phyloP scores from a whole-genome alignment of 139 green algal species.

The Picochlorum sp. region DNA sequence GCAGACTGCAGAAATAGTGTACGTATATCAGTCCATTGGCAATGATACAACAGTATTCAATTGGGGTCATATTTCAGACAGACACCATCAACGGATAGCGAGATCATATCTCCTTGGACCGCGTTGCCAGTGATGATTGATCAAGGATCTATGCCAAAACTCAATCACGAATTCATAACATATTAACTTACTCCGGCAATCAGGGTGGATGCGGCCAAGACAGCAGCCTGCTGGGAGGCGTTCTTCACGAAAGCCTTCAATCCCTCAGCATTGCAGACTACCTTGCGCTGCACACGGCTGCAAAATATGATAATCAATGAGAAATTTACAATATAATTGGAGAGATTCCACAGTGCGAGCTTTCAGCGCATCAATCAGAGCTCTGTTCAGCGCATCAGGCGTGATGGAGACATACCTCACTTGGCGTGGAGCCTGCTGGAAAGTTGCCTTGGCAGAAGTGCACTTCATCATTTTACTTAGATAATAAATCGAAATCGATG shows the following conservation, averaged over 20 bases:
- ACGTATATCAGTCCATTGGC: not conserved
- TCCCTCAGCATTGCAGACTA: conserved; percentile 30
- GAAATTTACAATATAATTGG: too few relatives aligned
- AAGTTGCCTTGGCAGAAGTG: conserved; percentile 8
- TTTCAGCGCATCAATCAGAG: too few relatives aligned
- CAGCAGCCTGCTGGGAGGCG: conserved; percentile 28
- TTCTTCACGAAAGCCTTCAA: conserved; percentile 24
- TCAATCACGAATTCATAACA: conserved; percentile 1
- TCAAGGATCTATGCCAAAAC: not conserved
- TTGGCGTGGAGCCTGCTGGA: conserved; percentile 12
- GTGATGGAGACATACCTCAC: conserved; percentile 1
- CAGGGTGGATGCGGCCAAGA: conserved; percentile 50
- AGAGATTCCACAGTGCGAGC: too few relatives aligned
- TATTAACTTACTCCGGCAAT: conserved; percentile 60
- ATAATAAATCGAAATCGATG: conserved; percentile 1
- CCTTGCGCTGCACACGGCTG: conserved; percentile 15
- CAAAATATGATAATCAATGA: not conserved
- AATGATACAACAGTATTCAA: not conserved
- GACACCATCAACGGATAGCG: not conserved
- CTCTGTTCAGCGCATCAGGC: too few relatives aligned
- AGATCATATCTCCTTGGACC: not conserved
- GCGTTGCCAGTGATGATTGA: too few relatives aligned
- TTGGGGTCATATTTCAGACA: too few relatives aligned
- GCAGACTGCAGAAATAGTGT: conserved; percentile 30
- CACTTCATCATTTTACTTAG: conserved; percentile 7